Base-by-base conservation (phyloP, 345 rosid genomes). In the Noccaea bulbosa region DNA sequence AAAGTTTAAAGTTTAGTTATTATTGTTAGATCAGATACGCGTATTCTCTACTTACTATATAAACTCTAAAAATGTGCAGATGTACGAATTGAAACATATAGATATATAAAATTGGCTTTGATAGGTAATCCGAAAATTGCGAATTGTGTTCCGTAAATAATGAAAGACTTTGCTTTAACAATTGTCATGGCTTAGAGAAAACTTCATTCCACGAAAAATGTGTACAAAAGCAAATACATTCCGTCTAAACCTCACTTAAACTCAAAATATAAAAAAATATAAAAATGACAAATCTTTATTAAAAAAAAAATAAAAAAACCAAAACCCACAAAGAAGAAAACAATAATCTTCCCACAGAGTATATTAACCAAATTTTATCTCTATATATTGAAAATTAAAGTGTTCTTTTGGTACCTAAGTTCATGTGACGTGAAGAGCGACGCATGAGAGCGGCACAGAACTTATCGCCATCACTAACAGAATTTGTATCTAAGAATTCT, bases 381-480 rank as follows among this genome's bases (percentile, higher is more conserved):
- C 41, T 14, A 6, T 33, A 41, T 55, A 48, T 12, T 27, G 3
- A 27, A 27, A 6, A 16, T 20, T 20, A 22, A 38, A 7, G 8
- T 46, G 32, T 20, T 14, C 16, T 16, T 20, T 27, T 34, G 48
- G 16, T 83, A 90, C 97, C 93, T 73, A 90, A 79, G 64, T n/a
- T 69, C 78, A 81, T 82, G 64, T 90, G 96, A 77, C 85, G 79
- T 0, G 93, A 72, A 73, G 97, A 92, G 44, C 88, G 83, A 51
- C 95, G 80, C 98, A 90, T 90, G 81, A 90, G 75, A 33, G 71
- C 69, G 0, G 95, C 84, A 3, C 86, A 84, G 46, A 90, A 92
- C 72, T 88, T 73, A 78, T 92, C 98, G 2, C 98, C 97, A 44
- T 93, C 98, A 32, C 84, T 81, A 69, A 90, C 60, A 0, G 95